A percentile compares a stretch with the other conserved stretches of the same genome.
phyloP scores from a whole-genome alignment of 1,284 basidiomycete species.

The Austroboletus niveus region DNA sequence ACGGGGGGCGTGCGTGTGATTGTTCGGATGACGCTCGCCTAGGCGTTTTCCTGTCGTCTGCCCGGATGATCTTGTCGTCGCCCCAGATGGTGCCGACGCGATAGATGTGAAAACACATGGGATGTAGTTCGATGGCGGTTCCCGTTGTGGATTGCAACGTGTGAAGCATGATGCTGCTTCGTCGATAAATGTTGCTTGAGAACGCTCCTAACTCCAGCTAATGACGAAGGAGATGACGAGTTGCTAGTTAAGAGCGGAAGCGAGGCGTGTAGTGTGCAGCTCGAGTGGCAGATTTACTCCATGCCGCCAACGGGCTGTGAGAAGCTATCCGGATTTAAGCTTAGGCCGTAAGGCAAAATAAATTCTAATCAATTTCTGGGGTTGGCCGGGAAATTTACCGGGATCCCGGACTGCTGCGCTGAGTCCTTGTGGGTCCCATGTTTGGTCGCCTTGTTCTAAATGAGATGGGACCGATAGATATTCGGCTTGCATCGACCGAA shows the following conservation, averaged over 20 bases:
- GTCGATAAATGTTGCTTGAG: not conserved
- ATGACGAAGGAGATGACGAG: not conserved
- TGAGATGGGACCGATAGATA: not conserved
- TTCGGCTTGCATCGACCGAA: not conserved
- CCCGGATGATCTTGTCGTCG: constrained; percentile 29
- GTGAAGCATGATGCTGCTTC: constrained; percentile 1
- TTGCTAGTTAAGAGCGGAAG: not conserved
- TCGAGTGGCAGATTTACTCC: not conserved
- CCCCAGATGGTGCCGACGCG: constrained; percentile 28
- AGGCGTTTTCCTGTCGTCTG: constrained; percentile 25
- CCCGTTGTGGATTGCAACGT: not conserved
- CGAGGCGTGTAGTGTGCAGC: not conserved
- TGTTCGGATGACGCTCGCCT: constrained; percentile 15
- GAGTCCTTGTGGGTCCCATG: not conserved
- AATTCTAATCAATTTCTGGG: not conserved
- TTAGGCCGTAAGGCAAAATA: not conserved
- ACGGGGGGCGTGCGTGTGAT: not conserved
- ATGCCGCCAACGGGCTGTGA: not conserved
- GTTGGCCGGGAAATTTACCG: not conserved
- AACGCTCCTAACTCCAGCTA: not conserved
- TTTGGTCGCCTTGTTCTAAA: not conserved
- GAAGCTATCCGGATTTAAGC: not conserved
- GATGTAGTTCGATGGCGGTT: constrained; percentile 1
- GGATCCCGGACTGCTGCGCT: not conserved
- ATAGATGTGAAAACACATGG: constrained; percentile 29